A percentile compares a stretch with the other conserved stretches of the same genome.
Conservation (phyloP, 495 filamentous ascomycete genomes). For the Paragyromitra xinjiangensis region DNA sequence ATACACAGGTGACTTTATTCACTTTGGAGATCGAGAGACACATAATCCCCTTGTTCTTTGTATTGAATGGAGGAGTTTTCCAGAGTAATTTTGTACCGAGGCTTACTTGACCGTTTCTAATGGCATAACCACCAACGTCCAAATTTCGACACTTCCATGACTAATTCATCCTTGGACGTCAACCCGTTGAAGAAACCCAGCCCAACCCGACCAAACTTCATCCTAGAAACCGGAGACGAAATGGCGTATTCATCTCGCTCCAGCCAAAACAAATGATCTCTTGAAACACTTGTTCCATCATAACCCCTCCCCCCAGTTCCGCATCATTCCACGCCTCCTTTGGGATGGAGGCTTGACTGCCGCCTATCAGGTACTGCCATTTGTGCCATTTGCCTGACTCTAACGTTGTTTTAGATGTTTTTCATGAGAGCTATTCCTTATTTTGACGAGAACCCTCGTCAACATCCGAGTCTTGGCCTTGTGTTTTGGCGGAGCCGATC, state of each 20-base stretch:
- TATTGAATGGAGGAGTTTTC: constrained; percentile 2
- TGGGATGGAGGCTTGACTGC: constrained; percentile 15
- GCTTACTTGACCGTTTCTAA: constrained; percentile 41
- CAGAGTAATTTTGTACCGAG: constrained; percentile 17
- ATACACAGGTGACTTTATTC: constrained; percentile 1
- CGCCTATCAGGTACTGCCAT: constrained; percentile 13
- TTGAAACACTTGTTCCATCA: constrained; percentile 15
- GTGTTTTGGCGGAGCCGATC: not conserved
- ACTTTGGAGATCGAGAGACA: constrained; percentile 4
- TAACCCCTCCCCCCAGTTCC: not conserved
- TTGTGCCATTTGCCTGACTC: constrained; percentile 29
- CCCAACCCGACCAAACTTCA: constrained; percentile 12
- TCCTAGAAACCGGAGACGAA: constrained; percentile 27
- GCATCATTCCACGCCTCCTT: constrained; percentile 1
- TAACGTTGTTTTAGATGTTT: not conserved
- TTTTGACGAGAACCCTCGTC: constrained; percentile 26
- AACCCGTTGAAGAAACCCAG: constrained; percentile 16
- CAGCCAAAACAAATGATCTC: not conserved
- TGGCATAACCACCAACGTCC: constrained; percentile 42
- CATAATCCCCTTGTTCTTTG: constrained; percentile 29
- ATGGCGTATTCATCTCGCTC: constrained; percentile 23
- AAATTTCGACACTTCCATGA: constrained; percentile 40
- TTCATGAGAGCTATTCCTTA: constrained; percentile 9
- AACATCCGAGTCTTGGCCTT: constrained; percentile 17
- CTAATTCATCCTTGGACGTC: constrained; percentile 21